Evolutionary conservation across 1,284 basidiomycete genomes (phyloP), one percentile per base, ranked within the genome.

Genomic region (Apiotrichum gamsii): DNA sequence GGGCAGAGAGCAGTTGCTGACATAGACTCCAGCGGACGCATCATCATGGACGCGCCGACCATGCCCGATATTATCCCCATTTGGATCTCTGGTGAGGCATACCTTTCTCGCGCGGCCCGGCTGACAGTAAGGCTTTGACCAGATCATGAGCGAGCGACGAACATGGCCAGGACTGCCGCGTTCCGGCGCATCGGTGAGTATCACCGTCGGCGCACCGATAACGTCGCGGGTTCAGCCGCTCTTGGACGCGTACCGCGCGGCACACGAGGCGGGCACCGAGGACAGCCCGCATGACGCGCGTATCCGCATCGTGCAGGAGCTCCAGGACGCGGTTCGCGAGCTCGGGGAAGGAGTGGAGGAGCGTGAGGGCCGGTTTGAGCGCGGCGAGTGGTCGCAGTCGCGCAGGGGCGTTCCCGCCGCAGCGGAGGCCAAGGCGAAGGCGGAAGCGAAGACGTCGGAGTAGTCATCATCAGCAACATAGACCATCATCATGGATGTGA

Each of bases 61-160:
- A 80, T 80, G 40, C 93, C 94, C 0, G 71, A 82, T n/a, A 82
- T 96, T 47, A 83, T 97, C 47, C 94, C 94, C 1, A 89, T 96
- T 77, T 96, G 90, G 88, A 78, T 97, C 18, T 83, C 84, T 5
- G 90, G 83, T 82, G 44, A 19, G 75, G n/a, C 19, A 19, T 5
- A 19, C 10, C 5, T 20, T 13, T 4, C 4, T 36, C 28, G 8
- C 14, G n/a, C n/a, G n/a, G 39, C 25, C 18, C 14, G 18, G 21
- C 38, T 18, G 24, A 24, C 31, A 32, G 19, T 58, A 28, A 85
- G 84, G 90, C 18, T 94, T 94, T 56, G 86, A 96, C 65, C 76
- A 82, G 58, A 76, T 95, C 21, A 93, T 95, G 90, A 85, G 87
- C 32, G 89, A 90, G 70, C 79, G 82, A 21, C 81, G 90, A 30